A percentile compares a stretch with the other conserved stretches of the same genome.
phyloP scores from a whole-genome alignment of 306 rosid species.

The Lotus japonicus region DNA sequence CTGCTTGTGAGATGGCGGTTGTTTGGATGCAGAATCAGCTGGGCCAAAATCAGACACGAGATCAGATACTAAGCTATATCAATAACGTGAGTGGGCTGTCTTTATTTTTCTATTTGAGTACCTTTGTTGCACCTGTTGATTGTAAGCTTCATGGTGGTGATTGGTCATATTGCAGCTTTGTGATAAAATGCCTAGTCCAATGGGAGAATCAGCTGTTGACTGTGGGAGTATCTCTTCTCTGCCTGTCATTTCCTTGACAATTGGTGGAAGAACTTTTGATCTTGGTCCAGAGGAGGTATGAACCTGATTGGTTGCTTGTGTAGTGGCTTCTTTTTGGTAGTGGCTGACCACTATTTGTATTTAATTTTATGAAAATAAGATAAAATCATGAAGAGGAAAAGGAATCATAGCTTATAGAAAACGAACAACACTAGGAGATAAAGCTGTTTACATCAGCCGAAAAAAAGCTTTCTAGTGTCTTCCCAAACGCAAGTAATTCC shows the following conservation, averaged over 20 bases:
- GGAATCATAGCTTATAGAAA: no score
- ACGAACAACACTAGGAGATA: neutral
- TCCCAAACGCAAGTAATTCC: neutral
- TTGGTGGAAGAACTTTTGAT: slow-evolving; percentile 59
- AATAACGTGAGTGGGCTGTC: slow-evolving; percentile 42
- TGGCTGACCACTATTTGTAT: neutral
- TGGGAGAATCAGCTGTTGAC: slow-evolving; percentile 67
- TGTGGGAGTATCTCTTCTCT: slow-evolving; percentile 49
- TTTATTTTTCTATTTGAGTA: neutral
- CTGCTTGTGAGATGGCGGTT: slow-evolving; percentile 88
- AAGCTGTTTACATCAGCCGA: neutral
- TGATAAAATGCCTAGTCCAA: slow-evolving; percentile 49
- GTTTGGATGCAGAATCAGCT: slow-evolving; percentile 81
- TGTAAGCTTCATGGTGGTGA: slow-evolving; percentile 13
- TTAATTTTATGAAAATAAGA: no score
- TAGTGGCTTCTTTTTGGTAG: neutral
- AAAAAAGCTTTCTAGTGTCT: neutral
- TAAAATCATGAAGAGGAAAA: no score
- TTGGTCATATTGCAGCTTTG: slow-evolving; percentile 56
- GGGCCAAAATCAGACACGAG: slow-evolving; percentile 56
- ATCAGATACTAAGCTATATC: slow-evolving; percentile 45
- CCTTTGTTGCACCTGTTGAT: slow-evolving; percentile 16
- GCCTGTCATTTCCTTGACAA: slow-evolving; percentile 72
- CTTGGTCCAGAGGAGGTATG: slow-evolving; percentile 66
- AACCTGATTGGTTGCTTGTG: neutral